These are phyloP conservation scores for Claviceps sp. DNA, from an alignment of 2,329 filamentous ascomycete genomes.

Conservation along the genomic window DNA sequence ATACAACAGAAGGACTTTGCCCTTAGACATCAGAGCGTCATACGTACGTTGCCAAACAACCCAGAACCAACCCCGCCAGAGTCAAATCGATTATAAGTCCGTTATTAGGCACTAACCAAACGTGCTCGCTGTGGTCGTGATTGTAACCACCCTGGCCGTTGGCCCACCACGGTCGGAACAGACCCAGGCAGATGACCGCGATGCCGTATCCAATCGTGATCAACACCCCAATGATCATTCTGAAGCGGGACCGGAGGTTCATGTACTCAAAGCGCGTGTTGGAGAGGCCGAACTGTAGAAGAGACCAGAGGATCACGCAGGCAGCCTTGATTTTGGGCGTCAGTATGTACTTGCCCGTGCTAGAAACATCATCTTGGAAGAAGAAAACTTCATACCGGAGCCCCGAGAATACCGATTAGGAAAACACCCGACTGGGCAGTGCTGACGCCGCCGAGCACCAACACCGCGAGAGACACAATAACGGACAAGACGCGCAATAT, in stretches of 20 bases:
- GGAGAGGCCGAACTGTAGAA: constrained; percentile 3
- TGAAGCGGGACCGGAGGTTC: constrained; percentile 6
- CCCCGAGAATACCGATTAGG: constrained; percentile 4
- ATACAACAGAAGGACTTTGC: background rate
- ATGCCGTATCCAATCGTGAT: constrained; percentile 4
- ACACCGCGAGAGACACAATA: background rate
- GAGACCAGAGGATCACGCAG: constrained; percentile 3
- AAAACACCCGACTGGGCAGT: constrained; percentile 1
- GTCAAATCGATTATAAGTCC: background rate
- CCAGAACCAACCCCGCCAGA: background rate
- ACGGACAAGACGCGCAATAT: background rate
- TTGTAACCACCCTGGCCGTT: background rate
- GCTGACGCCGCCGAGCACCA: constrained; percentile 2
- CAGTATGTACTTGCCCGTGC: background rate
- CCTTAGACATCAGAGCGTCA: background rate
- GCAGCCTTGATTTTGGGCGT: background rate
- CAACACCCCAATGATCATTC: constrained; percentile 5
- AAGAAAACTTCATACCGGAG: constrained; percentile 1
- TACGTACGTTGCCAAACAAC: background rate
- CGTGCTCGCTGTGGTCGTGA: background rate
- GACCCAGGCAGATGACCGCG: background rate
- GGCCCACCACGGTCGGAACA: background rate
- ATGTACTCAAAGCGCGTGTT: constrained; percentile 2
- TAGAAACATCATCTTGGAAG: background rate
- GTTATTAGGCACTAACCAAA: background rate